These are phyloP conservation scores for Fremontodendron californicum DNA, from an alignment of 345 rosid species.

Conservation along the genomic window DNA sequence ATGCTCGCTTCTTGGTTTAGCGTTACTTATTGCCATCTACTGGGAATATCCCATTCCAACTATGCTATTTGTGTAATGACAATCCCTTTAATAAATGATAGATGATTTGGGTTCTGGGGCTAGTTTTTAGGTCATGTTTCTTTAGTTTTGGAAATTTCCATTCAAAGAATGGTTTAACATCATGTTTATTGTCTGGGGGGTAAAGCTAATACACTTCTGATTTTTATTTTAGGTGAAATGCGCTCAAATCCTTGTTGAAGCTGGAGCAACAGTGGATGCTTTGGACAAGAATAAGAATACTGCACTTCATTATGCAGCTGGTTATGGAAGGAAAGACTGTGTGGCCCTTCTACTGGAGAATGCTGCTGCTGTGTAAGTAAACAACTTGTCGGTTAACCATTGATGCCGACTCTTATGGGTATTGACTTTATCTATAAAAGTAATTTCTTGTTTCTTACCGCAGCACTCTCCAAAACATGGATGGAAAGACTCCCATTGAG, in stretches of 20 bases:
- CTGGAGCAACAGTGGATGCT: conserved; percentile 88
- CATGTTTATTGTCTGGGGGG: neutral
- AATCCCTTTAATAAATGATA: neutral
- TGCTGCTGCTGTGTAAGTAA: conserved; percentile 96
- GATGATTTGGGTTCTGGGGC: neutral
- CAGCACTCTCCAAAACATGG: conserved; percentile 97
- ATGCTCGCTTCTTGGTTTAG: neutral
- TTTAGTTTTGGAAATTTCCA: neutral
- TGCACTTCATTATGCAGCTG: conserved; percentile 95
- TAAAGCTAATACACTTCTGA: conserved; percentile 8
- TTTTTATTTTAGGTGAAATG: conserved; percentile 59
- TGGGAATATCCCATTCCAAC: neutral
- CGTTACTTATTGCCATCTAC: neutral
- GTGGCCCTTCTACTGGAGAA: conserved; percentile 83
- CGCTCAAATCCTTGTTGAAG: conserved; percentile 83
- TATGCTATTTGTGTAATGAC: neutral
- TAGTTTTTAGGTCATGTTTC: neutral
- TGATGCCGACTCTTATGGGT: neutral
- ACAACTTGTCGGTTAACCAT: neutral
- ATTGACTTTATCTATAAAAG: neutral
- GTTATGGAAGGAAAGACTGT: conserved; percentile 95
- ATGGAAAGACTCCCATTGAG: conserved; percentile 93
- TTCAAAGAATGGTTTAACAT: neutral
- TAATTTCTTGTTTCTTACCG: neutral
- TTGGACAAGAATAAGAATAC: conserved; percentile 96